Percentiles rank a stretch among this genome's conserved stretches.
These are phyloP conservation scores for Stylonectria norvegica DNA, from an alignment of 2,329 filamentous ascomycete genomes.

Conservation along the genomic window DNA sequence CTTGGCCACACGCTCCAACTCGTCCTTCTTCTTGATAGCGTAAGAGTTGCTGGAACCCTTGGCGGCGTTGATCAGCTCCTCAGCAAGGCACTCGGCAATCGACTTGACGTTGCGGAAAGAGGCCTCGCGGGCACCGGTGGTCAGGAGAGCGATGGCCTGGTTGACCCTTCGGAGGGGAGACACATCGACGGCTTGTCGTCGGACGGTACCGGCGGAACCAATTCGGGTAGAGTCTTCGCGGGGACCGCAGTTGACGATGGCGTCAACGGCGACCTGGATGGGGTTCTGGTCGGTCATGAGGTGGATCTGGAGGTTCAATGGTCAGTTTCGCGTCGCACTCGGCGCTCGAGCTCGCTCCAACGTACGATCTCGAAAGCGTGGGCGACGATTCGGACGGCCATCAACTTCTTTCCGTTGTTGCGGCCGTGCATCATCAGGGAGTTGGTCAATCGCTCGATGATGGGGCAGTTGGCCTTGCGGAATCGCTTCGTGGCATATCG, in stretches of 20 bases:
- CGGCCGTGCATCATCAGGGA: slow-evolving; percentile 99
- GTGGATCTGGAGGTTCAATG: slow-evolving; percentile 72
- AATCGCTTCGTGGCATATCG: slow-evolving; percentile 99
- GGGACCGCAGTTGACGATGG: slow-evolving; percentile 99
- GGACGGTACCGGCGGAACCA: slow-evolving; percentile 98
- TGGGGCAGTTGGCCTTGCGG: slow-evolving; percentile 99
- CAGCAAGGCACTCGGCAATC: slow-evolving; percentile 98
- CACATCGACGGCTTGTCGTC: slow-evolving; percentile 99
- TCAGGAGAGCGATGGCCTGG: slow-evolving; percentile 98
- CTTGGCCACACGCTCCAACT: slow-evolving; percentile 99
- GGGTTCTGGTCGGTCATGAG: slow-evolving; percentile 99
- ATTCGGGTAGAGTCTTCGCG: slow-evolving; percentile 99
- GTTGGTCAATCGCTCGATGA: slow-evolving; percentile 99
- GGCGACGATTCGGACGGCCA: slow-evolving; percentile 98
- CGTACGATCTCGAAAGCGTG: slow-evolving; percentile 99
- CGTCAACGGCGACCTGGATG: slow-evolving; percentile 98
- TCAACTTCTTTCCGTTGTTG: slow-evolving; percentile 99
- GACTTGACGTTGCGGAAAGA: slow-evolving; percentile 99
- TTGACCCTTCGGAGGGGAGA: slow-evolving; percentile 99
- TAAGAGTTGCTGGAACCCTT: slow-evolving; percentile 99
- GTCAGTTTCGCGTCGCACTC: slow-evolving; percentile 24
- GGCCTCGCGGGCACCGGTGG: slow-evolving; percentile 97
- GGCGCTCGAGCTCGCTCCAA: slow-evolving; percentile 29
- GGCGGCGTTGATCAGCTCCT: slow-evolving; percentile 99
- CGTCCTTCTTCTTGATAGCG: slow-evolving; percentile 99